Base-by-base conservation (phyloP, 805 yeast genomes). In the Candida methanosorbosa region DNA sequence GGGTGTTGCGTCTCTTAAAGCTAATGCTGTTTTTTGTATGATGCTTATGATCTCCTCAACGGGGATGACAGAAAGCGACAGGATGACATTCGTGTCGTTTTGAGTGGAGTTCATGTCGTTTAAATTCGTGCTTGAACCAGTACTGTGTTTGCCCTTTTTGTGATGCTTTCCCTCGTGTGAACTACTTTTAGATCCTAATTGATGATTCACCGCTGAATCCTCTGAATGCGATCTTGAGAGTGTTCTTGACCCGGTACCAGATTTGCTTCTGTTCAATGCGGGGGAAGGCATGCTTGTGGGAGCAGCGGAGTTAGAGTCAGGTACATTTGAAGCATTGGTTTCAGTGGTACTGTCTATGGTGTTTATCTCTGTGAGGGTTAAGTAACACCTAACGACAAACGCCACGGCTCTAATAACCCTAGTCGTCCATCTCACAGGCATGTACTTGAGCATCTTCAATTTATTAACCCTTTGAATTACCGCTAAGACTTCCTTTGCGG, bases 341-440 rank as follows among this genome's bases (percentile, higher is more conserved):
- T 16, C 26, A 22, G 29, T 9, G 30, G 17, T 5, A 30, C 23
- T 18, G 17, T 27, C 3, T 27, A 11, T 15, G 30, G 33, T 24
- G 32, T 28, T 2, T 23, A 29, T 9, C 15, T 29, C 25, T 6
- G 82, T 73, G 20, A 81, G 61, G 0, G 85, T 79, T 42, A 81
- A 53, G 49, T 84, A 77, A 49, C 94, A 83, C 57, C 88, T 90
- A 12, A 90, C 92, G 35, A 90, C 70, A 52, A 87, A 88, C 2
- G 95, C 92, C 11, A 86, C 86, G 0, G 96, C 84, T 46, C 90
- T 75, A 16, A 88, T 87, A 19, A 86, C 76, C 34, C 95, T 67
- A 0, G 84, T 81, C 6, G 82, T 78, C 95, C 96, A 87, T 42
- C 95, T 64, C n/a, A 86, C 87, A 1, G 97, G 96, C 78, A 87